Base-by-base conservation (phyloP, 148 eudicot species). In the Silene uniflora region DNA sequence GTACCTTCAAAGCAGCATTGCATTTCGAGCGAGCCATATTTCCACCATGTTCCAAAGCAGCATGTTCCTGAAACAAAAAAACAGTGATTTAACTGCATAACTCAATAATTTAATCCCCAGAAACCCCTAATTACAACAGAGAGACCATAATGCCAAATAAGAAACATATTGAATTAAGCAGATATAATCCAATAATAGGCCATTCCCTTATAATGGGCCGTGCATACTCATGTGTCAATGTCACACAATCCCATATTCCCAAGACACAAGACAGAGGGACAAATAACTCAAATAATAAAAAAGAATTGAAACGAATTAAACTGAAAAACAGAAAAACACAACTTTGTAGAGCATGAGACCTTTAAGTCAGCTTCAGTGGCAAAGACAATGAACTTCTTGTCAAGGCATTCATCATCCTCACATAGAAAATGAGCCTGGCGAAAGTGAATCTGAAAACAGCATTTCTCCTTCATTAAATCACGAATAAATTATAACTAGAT, bases 41-140 rank as follows among this genome's bases (percentile, higher is more conserved):
- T 39, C 91, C 97, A 65, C 97, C 97, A 79, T 93, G 98, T 78
- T 93, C 95, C 85, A 83, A 71, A 61, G 93, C 83, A 82, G 84
- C 85, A 77, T 93, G 98, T 80, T 84, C 86, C 97, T 93, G 86
- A 76, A 78, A 73, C 72, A 60, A 18, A 70, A 22, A 22, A 47
- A 23, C 47, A 71, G 69, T 29, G 77, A 73, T 18, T 18, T 35
- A 55, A 16, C 27, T 62, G 68, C 46, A 39, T 1, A 69, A 47
- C 21, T 61, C 18, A 18, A 19, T 22, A 18, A 68, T 49, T 61
- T 21, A 44, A 29, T n/a, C 46, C 46, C 70, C 3, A 16, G 54
- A 29, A 61, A 54, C 55, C 32, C 22, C 49, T 16, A 66, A 47
- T 16, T 0, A 22, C 12, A 64, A 11, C 59, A 18, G 35, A 21